phyloP scores from a whole-genome alignment of 1,284 basidiomycete species.

The Ceratorhiza oryzae-sativae region DNA sequence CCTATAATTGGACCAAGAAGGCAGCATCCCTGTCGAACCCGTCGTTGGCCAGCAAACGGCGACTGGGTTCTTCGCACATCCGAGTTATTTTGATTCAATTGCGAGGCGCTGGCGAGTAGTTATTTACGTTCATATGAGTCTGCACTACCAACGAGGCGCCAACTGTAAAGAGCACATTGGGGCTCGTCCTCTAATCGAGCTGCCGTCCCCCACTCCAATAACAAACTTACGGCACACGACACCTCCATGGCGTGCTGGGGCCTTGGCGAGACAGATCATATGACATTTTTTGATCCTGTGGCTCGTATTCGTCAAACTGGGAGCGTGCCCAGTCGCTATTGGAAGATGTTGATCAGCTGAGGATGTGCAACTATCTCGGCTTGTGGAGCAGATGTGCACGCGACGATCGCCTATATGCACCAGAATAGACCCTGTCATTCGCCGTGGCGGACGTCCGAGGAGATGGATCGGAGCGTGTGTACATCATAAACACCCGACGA shows the following conservation, averaged over 20 bases:
- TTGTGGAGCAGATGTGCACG: neutral
- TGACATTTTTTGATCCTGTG: neutral
- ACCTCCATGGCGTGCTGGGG: neutral
- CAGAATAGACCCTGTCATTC: neutral
- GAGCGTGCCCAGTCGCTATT: too few relatives aligned
- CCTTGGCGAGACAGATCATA: neutral
- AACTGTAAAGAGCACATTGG: neutral
- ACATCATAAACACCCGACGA: too few relatives aligned
- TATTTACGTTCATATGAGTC: too few relatives aligned
- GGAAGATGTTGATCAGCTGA: too few relatives aligned
- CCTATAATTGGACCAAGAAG: conserved; percentile 1
- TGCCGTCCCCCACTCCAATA: neutral
- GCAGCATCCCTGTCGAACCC: neutral
- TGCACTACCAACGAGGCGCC: neutral
- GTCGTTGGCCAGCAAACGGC: too few relatives aligned
- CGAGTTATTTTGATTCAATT: too few relatives aligned
- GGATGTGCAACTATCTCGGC: too few relatives aligned
- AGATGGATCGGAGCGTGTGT: neutral
- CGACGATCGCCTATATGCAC: neutral
- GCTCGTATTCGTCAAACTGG: too few relatives aligned
- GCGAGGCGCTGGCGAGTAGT: too few relatives aligned
- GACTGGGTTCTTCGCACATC: too few relatives aligned
- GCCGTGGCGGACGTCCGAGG: neutral
- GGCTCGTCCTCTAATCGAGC: neutral
- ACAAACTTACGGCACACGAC: neutral